Base-by-base conservation (phyloP, 2,329 filamentous ascomycete genomes). In the Septoria petroselini region DNA sequence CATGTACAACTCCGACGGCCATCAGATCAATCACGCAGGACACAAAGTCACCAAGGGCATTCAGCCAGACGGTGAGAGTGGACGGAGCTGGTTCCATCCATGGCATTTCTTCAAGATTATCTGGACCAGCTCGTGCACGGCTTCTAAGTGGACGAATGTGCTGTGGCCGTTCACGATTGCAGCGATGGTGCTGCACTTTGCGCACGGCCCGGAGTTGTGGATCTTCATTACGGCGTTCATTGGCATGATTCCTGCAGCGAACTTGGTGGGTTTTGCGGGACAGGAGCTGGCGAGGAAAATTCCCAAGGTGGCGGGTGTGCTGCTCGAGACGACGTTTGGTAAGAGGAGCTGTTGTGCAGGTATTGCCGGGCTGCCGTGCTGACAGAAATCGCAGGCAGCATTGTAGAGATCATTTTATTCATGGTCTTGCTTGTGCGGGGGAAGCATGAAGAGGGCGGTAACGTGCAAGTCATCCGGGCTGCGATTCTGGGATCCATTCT, bases 331-430 rank as follows among this genome's bases (percentile, higher is more conserved):
- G n/a, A 68, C 67, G 1, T 63, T 89, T 45, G 86, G 23, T 27
- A 27, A 27, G 23, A 27, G 23, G 5, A 5, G 9, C 5, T 27
- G 5, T 9, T 27, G 5, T 27, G 23, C 23, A n/a, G 23, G 9
- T 27, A 27, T 5, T 27, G 23, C 23, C 23, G 23, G 23, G 23
- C 5, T 27, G 5, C 5, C 23, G 5, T 27, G 23, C 23, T 27
- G 23, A 27, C 23, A 27, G 23, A 5, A 27, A 9, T 9, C 9
- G 23, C 9, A 27, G 23, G 85, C 1, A 85, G 84, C 1, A 70
- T 90, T 9, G 87, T 93, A 37, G 88, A 94, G 68, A 85, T 93
- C 50, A 80, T 93, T 41, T 73, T 94, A 38, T 91, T 93, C 69
- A 84, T 91, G 72, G 79, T 90, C 1, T 71, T 94, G 33, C 75